phyloP scores from a whole-genome alignment of 192 early-diverging fungal genomes.

The Diversispora eburnea region DNA sequence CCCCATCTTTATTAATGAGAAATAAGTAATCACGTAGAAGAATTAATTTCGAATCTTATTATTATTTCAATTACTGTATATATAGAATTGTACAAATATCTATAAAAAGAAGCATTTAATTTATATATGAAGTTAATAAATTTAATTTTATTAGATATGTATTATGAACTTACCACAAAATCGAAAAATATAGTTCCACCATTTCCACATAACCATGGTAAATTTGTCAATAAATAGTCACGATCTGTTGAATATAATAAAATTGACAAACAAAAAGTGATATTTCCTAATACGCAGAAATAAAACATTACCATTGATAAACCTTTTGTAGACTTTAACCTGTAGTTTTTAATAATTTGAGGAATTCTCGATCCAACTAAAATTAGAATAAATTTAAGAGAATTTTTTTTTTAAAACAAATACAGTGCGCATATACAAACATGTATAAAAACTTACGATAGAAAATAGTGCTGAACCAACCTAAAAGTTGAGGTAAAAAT shows the following conservation, averaged over 20 bases:
- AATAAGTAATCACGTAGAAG: too few relatives aligned
- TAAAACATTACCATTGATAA: constrained; percentile 76
- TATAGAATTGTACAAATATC: too few relatives aligned
- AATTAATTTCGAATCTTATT: too few relatives aligned
- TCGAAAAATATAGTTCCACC: constrained; percentile 70
- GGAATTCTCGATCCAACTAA: constrained; percentile 67
- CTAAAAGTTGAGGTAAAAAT: constrained; percentile 61
- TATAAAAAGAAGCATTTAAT: too few relatives aligned
- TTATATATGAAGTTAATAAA: too few relatives aligned
- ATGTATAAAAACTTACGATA: constrained; percentile 38
- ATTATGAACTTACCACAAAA: constrained; percentile 52
- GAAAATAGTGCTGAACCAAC: constrained; percentile 66
- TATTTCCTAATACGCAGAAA: constrained; percentile 75
- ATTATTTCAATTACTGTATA: too few relatives aligned
- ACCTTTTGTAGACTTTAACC: constrained; percentile 67
- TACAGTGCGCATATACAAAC: not conserved
- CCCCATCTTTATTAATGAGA: too few relatives aligned
- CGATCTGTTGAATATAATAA: constrained; percentile 69
- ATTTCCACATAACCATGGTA: constrained; percentile 74
- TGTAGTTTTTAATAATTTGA: constrained; percentile 78
- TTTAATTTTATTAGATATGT: not conserved
- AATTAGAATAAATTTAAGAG: not conserved
- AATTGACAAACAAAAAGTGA: constrained; percentile 63
- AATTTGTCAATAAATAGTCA: constrained; percentile 61
- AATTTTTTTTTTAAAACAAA: not conserved